phyloP scores from a whole-genome alignment of 129 eudicot genomes.

The Calendula officinalis region DNA sequence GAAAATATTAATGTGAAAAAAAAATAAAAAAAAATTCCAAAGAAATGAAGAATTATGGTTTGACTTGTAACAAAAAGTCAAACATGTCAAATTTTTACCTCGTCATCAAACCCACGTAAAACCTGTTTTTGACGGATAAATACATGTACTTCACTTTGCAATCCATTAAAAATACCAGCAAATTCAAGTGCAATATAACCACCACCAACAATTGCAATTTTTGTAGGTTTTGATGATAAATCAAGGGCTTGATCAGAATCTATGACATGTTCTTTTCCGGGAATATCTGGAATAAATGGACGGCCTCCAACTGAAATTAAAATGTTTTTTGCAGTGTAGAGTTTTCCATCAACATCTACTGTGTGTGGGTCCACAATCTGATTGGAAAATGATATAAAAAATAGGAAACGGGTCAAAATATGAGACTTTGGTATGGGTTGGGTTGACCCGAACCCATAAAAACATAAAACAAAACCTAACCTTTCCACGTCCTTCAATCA shows the following conservation, averaged over 20 bases:
- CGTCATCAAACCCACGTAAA: slow-evolving; percentile 97
- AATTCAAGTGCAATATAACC: slow-evolving; percentile 97
- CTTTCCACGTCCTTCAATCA: slow-evolving; percentile 99
- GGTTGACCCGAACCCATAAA: background rate
- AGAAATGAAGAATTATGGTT: background rate
- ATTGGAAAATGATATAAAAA: slow-evolving; percentile 1
- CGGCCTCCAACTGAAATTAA: slow-evolving; percentile 96
- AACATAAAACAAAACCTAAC: slow-evolving; percentile 33
- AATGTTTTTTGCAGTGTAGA: slow-evolving; percentile 81
- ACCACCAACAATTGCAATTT: slow-evolving; percentile 97
- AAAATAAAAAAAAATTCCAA: slow-evolving; percentile 11
- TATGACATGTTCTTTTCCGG: slow-evolving; percentile 85
- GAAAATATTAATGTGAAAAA: no score
- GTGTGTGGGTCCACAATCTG: slow-evolving; percentile 98
- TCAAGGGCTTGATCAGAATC: slow-evolving; percentile 98
- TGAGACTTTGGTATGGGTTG: no score
- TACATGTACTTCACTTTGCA: slow-evolving; percentile 89
- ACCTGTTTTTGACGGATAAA: slow-evolving; percentile 93
- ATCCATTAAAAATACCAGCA: slow-evolving; percentile 98
- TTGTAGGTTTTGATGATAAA: slow-evolving; percentile 78
- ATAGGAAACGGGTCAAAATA: background rate
- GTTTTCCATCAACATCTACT: slow-evolving; percentile 90
- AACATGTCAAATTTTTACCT: slow-evolving; percentile 48
- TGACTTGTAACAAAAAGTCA: background rate
- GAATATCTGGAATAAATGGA: slow-evolving; percentile 92